These are phyloP conservation scores for Clonostachys sp. DNA, from an alignment of 2,329 filamentous ascomycete genomes.

Conservation along the genomic window DNA sequence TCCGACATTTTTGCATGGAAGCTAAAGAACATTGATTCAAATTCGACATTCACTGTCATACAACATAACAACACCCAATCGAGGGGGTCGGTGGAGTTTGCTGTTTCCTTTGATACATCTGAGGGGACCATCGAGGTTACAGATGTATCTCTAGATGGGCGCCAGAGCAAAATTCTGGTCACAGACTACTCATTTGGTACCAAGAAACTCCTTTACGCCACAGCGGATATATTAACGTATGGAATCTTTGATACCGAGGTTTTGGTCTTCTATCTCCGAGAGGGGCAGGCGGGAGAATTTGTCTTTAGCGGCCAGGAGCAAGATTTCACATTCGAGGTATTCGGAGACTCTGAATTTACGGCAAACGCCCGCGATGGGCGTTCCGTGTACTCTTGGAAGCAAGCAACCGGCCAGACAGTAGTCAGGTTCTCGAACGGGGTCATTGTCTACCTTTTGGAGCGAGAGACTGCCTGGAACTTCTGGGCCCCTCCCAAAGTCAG, in stretches of 20 bases:
- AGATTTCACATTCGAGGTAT: constrained; percentile 32
- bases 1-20: no score
- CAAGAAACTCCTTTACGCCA: constrained; percentile 47
- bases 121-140: constrained; percentile 49
- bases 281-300: constrained; percentile 51
- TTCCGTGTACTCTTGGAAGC: constrained; percentile 38
- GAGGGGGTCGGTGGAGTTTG: no score
- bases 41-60: no score
- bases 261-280: constrained; percentile 47
- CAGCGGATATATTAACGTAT: constrained; percentile 49
- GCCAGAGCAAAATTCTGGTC: constrained; percentile 57
- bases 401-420: constrained; percentile 39
- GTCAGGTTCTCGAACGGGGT: constrained; percentile 40
- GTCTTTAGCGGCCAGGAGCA: constrained; percentile 23
- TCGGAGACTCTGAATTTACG: constrained; percentile 26
- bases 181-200: constrained; percentile 53
- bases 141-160: constrained; percentile 49
- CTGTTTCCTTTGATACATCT: constrained; percentile 48
- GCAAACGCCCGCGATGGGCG: no score
- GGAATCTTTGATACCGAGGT: constrained; percentile 38
- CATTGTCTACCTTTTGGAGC: constrained; percentile 46
- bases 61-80: no score
- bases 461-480: constrained; percentile 21
- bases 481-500: constrained; percentile 26
- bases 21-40: no score